These are phyloP conservation scores for Porcisia deanei DNA, from an alignment of 208 protist genomes.

Conservation along the genomic window DNA sequence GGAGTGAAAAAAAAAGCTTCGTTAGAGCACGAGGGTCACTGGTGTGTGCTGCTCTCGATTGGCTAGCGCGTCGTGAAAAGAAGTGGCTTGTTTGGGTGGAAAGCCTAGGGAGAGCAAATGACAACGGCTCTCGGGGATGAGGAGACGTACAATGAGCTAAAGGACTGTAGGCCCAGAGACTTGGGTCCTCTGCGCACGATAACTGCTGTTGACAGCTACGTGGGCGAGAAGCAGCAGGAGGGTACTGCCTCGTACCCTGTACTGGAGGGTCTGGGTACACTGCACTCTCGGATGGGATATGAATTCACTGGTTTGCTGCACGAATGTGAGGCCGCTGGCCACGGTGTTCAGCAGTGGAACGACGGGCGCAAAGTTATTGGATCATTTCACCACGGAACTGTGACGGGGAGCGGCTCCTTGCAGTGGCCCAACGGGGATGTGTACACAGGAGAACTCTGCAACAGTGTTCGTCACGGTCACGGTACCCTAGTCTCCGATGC, in stretches of 20 bases:
- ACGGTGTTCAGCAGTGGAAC: conserved; percentile 53
- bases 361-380: conserved; percentile 56
- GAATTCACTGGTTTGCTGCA: conserved; percentile 52
- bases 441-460: conserved; percentile 62
- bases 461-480: conserved; percentile 77
- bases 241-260: conserved; percentile 13
- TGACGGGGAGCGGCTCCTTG: conserved; percentile 38
- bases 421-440: conserved; percentile 65
- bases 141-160: conserved; percentile 41
- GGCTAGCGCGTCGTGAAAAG: neutral
- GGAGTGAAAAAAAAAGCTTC: neutral
- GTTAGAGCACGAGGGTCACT: neutral
- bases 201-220: conserved; percentile 26
- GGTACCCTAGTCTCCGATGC: conserved; percentile 56
- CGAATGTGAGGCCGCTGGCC: conserved; percentile 51
- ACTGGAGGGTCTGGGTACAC: conserved; percentile 42
- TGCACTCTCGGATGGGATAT: conserved; percentile 67
- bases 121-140: conserved; percentile 10
- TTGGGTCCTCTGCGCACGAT: conserved; percentile 37
- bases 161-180: conserved; percentile 14
- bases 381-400: conserved; percentile 38
- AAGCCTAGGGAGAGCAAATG: conserved; percentile 9
- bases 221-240: conserved; percentile 20
- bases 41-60: neutral
- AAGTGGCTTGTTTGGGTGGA: neutral